These are phyloP conservation scores for Catharanthus roseus DNA, from an alignment of 257 asterid genomes.

Conservation along the genomic window DNA sequence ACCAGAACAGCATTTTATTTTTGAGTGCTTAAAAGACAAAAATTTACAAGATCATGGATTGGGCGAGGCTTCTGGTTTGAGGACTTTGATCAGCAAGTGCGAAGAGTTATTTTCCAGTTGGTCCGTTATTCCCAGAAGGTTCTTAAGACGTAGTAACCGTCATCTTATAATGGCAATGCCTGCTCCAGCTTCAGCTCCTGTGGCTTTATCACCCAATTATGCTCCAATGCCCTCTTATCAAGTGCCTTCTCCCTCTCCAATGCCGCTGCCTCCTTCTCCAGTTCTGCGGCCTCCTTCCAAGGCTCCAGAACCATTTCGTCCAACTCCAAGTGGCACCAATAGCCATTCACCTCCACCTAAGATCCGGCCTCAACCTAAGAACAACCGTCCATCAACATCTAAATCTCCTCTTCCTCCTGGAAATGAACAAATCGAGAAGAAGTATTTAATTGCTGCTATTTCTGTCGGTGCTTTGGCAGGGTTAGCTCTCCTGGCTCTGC, in stretches of 20 bases:
- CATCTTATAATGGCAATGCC: neutral
- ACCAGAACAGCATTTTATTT: conserved; percentile 27
- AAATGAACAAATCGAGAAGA: conserved; percentile 10
- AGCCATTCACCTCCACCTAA: conserved; percentile 16
- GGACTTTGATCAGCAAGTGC: conserved; percentile 17
- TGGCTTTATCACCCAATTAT: conserved; percentile 17
- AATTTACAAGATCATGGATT: conserved; percentile 14
- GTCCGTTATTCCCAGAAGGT: conserved; percentile 54
- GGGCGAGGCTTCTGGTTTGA: conserved; percentile 1
- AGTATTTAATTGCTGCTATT: conserved; percentile 32
- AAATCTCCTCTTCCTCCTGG: conserved; percentile 15
- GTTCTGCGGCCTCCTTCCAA: conserved; percentile 16
- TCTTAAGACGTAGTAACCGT: conserved; percentile 33
- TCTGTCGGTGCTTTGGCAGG: conserved; percentile 43
- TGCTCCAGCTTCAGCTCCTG: conserved; percentile 10
- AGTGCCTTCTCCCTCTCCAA: conserved; percentile 30
- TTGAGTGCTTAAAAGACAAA: conserved; percentile 38
- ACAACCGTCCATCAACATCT: conserved; percentile 18
- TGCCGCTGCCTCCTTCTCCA: conserved; percentile 24
- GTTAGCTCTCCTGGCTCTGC: conserved; percentile 37
- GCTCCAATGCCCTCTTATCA: conserved; percentile 21
- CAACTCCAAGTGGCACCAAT: conserved; percentile 13
- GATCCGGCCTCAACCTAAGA: conserved; percentile 6
- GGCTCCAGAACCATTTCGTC: conserved; percentile 21
- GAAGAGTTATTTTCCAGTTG: conserved; percentile 31